phyloP scores from a whole-genome alignment of 1,284 basidiomycete genomes.

The Neolentinus lepideus region DNA sequence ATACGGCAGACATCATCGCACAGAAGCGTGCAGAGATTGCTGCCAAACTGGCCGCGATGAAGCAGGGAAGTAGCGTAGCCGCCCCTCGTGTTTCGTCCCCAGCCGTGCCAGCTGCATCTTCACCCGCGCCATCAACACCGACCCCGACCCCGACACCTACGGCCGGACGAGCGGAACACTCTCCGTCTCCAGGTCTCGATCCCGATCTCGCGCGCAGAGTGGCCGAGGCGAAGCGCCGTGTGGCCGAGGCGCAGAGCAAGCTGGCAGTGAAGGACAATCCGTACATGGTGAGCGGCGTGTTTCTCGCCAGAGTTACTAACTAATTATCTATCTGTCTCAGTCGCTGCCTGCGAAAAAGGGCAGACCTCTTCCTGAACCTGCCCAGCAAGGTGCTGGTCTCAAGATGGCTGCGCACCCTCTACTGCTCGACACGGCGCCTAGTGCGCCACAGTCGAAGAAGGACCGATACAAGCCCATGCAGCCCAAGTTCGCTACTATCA shows the following conservation, averaged over 20 bases:
- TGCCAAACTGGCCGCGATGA: constrained; percentile 78
- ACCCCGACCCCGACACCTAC: constrained; percentile 17
- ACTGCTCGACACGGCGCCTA: constrained; percentile 56
- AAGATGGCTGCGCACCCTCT: constrained; percentile 89
- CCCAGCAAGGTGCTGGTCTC: constrained; percentile 74
- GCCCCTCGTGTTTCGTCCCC: constrained; percentile 14
- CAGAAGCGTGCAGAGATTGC: constrained; percentile 81
- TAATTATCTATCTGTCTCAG: constrained; percentile 1
- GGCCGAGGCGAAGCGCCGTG: constrained; percentile 73
- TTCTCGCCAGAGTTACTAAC: constrained; percentile 1
- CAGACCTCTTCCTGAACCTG: constrained; percentile 41
- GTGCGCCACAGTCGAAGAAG: constrained; percentile 69
- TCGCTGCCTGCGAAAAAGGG: constrained; percentile 36
- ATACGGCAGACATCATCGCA: constrained; percentile 58
- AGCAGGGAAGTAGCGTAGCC: constrained; percentile 33
- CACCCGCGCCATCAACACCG: constrained; percentile 18
- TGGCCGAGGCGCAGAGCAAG: constrained; percentile 72
- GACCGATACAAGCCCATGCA: constrained; percentile 95
- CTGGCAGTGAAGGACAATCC: constrained; percentile 73
- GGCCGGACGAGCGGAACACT: constrained; percentile 37
- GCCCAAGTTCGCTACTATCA: constrained; percentile 93
- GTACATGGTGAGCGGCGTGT: constrained; percentile 55
- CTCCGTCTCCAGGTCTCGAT: neutral
- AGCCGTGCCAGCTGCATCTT: constrained; percentile 20
- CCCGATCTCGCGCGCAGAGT: constrained; percentile 59